These are phyloP conservation scores for Naganishia sp. DNA, from an alignment of 1,284 basidiomycete species.

Conservation along the genomic window DNA sequence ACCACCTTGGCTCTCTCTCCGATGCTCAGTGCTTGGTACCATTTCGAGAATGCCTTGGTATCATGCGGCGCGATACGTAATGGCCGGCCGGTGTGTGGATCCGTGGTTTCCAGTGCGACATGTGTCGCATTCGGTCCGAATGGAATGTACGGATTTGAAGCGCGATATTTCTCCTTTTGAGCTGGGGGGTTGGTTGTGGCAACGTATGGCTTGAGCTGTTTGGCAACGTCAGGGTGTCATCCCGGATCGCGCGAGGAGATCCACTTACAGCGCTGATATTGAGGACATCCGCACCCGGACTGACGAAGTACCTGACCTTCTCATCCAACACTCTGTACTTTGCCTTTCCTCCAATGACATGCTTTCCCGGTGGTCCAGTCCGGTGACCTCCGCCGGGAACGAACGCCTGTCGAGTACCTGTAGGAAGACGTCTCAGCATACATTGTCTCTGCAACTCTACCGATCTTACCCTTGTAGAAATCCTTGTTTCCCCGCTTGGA, in stretches of 20 bases:
- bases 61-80: conserved; percentile 28
- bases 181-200: conserved; percentile 33
- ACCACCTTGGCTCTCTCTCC: conserved; percentile 46
- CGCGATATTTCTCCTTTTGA: conserved; percentile 27
- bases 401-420: conserved; percentile 77
- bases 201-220: conserved; percentile 59
- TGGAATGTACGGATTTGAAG: conserved; percentile 35
- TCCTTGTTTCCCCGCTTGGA: conserved; percentile 87
- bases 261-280: conserved; percentile 62
- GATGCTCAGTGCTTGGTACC: conserved; percentile 39
- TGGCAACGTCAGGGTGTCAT: background rate
- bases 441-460: background rate
- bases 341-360: conserved; percentile 70
- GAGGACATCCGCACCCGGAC: conserved; percentile 70
- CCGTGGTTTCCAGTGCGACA: conserved; percentile 19
- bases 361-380: conserved; percentile 81
- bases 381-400: conserved; percentile 75
- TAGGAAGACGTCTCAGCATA: background rate
- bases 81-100: conserved; percentile 26
- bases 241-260: no score
- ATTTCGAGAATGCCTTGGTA: conserved; percentile 38
- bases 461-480: conserved; percentile 79
- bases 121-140: conserved; percentile 39
- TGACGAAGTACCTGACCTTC: conserved; percentile 78
- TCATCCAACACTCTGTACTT: conserved; percentile 78